Conservation (phyloP, 148 eudicot species). For the Salicornia ramosissima region DNA sequence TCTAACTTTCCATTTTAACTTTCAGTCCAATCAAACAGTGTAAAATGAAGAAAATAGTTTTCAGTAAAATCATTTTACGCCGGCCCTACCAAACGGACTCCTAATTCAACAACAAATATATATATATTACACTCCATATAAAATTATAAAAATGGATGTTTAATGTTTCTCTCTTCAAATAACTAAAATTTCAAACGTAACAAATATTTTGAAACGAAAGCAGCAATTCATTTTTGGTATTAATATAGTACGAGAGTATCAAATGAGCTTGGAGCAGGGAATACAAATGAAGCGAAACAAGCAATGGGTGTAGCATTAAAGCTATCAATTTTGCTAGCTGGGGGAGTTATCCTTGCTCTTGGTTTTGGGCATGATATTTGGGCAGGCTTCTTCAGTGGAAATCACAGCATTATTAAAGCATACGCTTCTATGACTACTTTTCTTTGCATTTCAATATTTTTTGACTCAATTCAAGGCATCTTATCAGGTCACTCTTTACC, state of each 20-base stretch:
- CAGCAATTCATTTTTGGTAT: no score
- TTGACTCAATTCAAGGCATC: slow-evolving; percentile 78
- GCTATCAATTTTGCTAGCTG: slow-evolving; percentile 53
- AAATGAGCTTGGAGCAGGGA: slow-evolving; percentile 82
- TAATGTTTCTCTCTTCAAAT: no score
- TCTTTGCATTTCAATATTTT: slow-evolving; percentile 43
- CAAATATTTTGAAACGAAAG: no score
- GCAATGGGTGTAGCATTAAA: slow-evolving; percentile 66
- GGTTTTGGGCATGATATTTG: slow-evolving; percentile 58
- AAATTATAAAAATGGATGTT: no score
- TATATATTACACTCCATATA: no score
- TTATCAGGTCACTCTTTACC: slow-evolving; percentile 54
- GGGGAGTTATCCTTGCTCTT: slow-evolving; percentile 43
- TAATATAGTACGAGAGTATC: slow-evolving; percentile 79
- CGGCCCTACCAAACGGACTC: no score
- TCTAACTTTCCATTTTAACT: no score
- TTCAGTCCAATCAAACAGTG: no score
- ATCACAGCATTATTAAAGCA: slow-evolving; percentile 34
- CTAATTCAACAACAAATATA: no score
- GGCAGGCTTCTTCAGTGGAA: slow-evolving; percentile 64
- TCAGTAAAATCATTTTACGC: no score
- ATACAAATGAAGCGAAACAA: slow-evolving; percentile 47
- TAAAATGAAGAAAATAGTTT: no score
- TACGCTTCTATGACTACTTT: slow-evolving; percentile 63
- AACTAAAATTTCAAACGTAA: no score